phyloP scores from a whole-genome alignment of 345 rosid genomes.

The Pugionium cornutum region DNA sequence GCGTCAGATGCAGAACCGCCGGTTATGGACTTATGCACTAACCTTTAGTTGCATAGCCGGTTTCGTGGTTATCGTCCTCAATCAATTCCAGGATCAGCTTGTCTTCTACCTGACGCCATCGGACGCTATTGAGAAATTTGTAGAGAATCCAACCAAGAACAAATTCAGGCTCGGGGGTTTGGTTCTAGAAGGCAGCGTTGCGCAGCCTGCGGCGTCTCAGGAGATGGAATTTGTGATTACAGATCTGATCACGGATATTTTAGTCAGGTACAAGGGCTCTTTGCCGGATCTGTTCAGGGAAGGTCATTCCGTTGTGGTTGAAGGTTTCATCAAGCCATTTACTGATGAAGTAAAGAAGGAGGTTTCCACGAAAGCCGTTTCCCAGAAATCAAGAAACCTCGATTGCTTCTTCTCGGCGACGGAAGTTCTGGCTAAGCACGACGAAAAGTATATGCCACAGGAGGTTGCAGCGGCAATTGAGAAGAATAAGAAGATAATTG shows the following conservation, averaged over 20 bases:
- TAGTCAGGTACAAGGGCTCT: constrained; percentile 78
- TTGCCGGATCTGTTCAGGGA: constrained; percentile 89
- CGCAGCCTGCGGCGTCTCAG: constrained; percentile 65
- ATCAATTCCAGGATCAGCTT: constrained; percentile 82
- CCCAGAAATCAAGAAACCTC: constrained; percentile 63
- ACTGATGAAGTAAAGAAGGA: constrained; percentile 64
- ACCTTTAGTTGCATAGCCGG: constrained; percentile 89
- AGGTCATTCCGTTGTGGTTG: constrained; percentile 93
- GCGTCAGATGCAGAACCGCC: constrained; percentile 87
- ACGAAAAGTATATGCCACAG: constrained; percentile 95
- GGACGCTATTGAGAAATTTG: constrained; percentile 78
- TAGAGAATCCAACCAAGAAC: constrained; percentile 60
- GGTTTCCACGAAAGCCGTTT: constrained; percentile 50
- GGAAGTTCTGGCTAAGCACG: constrained; percentile 95
- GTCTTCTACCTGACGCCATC: constrained; percentile 88
- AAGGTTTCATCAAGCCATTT: constrained; percentile 82
- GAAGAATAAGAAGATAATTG: constrained; percentile 83
- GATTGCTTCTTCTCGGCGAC: constrained; percentile 76
- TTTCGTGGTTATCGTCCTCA: constrained; percentile 78
- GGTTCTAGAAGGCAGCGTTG: constrained; percentile 93
- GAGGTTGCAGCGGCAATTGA: constrained; percentile 96
- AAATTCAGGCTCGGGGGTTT: constrained; percentile 84
- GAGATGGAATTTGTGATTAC: constrained; percentile 90
- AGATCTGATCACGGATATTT: constrained; percentile 78
- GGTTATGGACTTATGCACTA: constrained; percentile 86